Evolutionary conservation across 257 asterid genomes (phyloP).

Genomic region (Craterostigma plantagineum): DNA sequence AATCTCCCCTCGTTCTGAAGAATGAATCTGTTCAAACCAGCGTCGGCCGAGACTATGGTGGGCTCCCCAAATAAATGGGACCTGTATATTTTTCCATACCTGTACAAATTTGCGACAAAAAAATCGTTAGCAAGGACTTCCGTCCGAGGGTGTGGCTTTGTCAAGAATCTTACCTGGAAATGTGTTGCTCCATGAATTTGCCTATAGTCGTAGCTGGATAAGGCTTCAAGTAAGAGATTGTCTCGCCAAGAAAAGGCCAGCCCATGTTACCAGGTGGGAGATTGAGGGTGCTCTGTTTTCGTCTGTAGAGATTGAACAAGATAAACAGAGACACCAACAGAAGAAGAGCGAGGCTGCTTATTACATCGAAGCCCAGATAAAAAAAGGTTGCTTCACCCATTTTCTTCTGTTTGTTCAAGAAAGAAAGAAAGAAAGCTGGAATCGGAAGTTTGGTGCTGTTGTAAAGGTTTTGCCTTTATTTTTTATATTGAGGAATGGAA

Average conservation of each 20-base stretch:
- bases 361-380: too few relatives aligned
- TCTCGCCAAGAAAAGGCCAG: constrained; percentile 91
- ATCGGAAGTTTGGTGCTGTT: too few relatives aligned
- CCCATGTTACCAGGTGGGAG: constrained; percentile 94
- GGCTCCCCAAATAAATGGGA: constrained; percentile 74
- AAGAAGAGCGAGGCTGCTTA: too few relatives aligned
- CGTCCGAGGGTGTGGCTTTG: too few relatives aligned
- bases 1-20: constrained; percentile 66
- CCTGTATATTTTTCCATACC: constrained; percentile 76
- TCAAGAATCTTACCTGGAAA: constrained; percentile 33
- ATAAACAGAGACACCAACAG: too few relatives aligned
- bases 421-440: too few relatives aligned
- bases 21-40: constrained; percentile 58
- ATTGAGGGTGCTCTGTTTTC: constrained; percentile 21
- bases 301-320: constrained; percentile 6
- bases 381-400: too few relatives aligned
- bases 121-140: background rate
- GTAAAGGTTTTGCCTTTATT: too few relatives aligned
- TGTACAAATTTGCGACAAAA: constrained; percentile 6
- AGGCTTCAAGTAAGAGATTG: constrained; percentile 58
- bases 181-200: constrained; percentile 72
- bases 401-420: too few relatives aligned
- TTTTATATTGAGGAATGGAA: too few relatives aligned
- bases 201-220: constrained; percentile 56
- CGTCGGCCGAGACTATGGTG: constrained; percentile 77